Evolutionary conservation across 768 basidiomycete genomes (phyloP), one percentile per base, ranked within the genome.

Genomic region (Botryobasidium botryosum): DNA sequence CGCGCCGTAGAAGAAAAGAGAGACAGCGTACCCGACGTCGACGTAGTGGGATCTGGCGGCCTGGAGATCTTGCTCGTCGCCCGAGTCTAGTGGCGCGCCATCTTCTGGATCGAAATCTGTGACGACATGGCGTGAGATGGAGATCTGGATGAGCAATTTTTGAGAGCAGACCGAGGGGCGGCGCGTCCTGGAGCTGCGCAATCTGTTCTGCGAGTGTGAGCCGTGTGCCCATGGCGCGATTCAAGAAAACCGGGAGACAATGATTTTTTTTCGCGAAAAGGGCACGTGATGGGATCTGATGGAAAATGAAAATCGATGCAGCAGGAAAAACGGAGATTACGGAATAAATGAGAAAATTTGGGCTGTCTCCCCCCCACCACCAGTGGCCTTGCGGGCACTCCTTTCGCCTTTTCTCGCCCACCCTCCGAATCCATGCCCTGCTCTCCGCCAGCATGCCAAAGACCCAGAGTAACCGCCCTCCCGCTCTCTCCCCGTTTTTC

Each of bases 91-190:
- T 26, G 65, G 71, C 48, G 67, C 65, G 10, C 69, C 56, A 51
- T 78, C 75, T 58, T 88, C 86, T 8, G 77, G 79, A 59, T 88
- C 83, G 55, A 74, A 67, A 55, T 84, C 81, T 81, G 54, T 32
- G 48, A 37, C 25, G n/a, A n/a, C n/a, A n/a, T n/a, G n/a, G n/a
- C n/a, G n/a, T n/a, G n/a, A n/a, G n/a, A n/a, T n/a, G n/a, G n/a
- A n/a, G n/a, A n/a, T n/a, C n/a, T n/a, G n/a, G n/a, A n/a, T n/a
- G n/a, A n/a, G 25, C 42, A 39, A 53, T 44, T 49, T 42, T 45
- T 29, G 39, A 43, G 17, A 26, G 29, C 41, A 29, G 2, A 79
- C 86, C 82, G 29, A 66, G 61, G 40, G 81, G 81, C 8, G 75
- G 69, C 18, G 76, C 62, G 42, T 82, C 73, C 38, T 83, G 71